Conservation (phyloP, 371 early-diverging fungal genomes). For the Fennellomyces sp. region DNA sequence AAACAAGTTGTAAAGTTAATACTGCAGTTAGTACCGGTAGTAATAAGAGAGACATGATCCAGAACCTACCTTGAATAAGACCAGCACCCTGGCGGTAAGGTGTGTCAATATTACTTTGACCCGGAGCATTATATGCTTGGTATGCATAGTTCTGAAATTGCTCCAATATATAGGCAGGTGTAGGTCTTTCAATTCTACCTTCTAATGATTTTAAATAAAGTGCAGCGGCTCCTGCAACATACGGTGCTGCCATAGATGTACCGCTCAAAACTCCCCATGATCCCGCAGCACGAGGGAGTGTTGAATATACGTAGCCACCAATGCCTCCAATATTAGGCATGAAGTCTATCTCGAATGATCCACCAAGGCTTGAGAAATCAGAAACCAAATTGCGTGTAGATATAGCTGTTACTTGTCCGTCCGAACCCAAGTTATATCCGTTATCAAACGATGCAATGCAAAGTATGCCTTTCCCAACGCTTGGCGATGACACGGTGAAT, state of each 20-base stretch:
- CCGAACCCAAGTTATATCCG: constrained; percentile 1
- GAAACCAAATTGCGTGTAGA: constrained; percentile 43
- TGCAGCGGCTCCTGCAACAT: constrained; percentile 68
- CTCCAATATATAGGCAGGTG: constrained; percentile 24
- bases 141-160: constrained; percentile 53
- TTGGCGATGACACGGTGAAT: constrained; percentile 47
- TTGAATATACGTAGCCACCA: constrained; percentile 74
- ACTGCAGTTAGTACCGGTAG: too few relatives aligned
- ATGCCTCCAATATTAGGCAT: constrained; percentile 64
- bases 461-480: constrained; percentile 45
- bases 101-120: constrained; percentile 21
- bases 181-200: constrained; percentile 1
- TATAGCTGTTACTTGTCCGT: constrained; percentile 5
- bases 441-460: constrained; percentile 65
- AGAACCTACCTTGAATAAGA: constrained; percentile 59
- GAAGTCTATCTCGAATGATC: constrained; percentile 30
- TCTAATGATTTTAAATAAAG: constrained; percentile 47
- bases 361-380: constrained; percentile 46
- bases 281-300: constrained; percentile 57
- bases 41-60: too few relatives aligned
- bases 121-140: constrained; percentile 18
- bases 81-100: constrained; percentile 72
- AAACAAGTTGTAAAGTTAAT: too few relatives aligned
- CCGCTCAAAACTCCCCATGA: constrained; percentile 61
- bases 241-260: constrained; percentile 73